A percentile compares a stretch with the other conserved stretches of the same genome.
phyloP scores from a whole-genome alignment of 495 filamentous ascomycete genomes.

The Neurospora sp. region DNA sequence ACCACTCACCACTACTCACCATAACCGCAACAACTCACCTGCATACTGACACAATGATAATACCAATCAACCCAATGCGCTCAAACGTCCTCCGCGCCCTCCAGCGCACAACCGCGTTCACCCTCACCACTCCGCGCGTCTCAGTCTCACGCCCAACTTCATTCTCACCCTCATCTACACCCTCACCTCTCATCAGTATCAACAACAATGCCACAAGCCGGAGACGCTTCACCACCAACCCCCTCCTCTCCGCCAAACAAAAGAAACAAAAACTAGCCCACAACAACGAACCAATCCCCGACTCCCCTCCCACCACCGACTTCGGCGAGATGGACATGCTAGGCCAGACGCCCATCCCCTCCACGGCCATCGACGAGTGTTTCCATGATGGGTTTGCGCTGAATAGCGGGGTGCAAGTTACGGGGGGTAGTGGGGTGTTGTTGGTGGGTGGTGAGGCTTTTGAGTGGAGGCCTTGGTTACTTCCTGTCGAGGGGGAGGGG shows the following conservation, averaged over 20 bases:
- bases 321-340: slow-evolving; percentile 70
- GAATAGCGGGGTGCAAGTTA: slow-evolving; percentile 62
- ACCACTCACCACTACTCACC: neutral
- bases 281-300: slow-evolving; percentile 14
- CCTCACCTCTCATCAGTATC: no score
- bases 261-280: neutral
- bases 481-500: no score
- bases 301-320: slow-evolving; percentile 47
- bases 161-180: neutral
- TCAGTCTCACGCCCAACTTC: neutral
- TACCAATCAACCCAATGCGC: neutral
- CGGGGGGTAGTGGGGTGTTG: slow-evolving; percentile 55
- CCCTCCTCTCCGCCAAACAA: neutral
- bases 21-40: neutral
- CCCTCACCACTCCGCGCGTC: neutral
- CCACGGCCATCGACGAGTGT: slow-evolving; percentile 75
- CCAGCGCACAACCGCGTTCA: neutral
- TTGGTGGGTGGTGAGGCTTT: slow-evolving; percentile 82
- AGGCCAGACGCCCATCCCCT: slow-evolving; percentile 60
- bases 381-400: slow-evolving; percentile 69
- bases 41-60: neutral
- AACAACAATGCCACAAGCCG: neutral
- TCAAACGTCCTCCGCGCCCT: neutral
- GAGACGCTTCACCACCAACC: neutral
- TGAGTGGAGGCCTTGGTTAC: slow-evolving; percentile 64